Evolutionary conservation across 2,329 filamentous ascomycete genomes (phyloP).

Genomic region (Parastagonospora nodorum): DNA sequence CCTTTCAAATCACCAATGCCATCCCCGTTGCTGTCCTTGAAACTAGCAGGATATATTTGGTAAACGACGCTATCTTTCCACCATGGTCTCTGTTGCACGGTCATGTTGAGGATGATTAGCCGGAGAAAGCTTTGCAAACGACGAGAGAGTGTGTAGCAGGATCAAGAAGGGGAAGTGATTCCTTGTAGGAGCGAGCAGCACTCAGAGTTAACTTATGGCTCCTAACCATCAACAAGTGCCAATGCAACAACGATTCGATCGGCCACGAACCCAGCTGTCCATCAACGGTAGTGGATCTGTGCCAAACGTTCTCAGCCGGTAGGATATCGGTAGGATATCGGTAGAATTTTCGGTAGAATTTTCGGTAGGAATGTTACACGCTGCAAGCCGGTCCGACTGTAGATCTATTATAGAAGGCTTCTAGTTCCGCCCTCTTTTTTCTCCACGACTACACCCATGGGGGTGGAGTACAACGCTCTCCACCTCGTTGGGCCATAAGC

Average conservation of each 20-base stretch:
- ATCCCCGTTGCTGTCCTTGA: conserved; percentile 63
- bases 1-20: conserved; percentile 63
- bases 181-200: no score
- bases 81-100: conserved; percentile 50
- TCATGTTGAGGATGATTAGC: conserved; percentile 25
- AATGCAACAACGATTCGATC: no score
- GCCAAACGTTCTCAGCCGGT: no score
- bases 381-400: conserved; percentile 17
- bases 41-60: conserved; percentile 67
- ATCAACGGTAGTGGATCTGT: conserved; percentile 1
- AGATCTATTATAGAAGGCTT: neutral
- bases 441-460: conserved; percentile 9
- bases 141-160: neutral
- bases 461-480: conserved; percentile 5
- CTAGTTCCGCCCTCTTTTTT: no score
- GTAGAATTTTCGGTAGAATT: conserved; percentile 7
- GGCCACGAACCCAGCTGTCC: neutral
- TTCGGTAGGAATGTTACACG: conserved; percentile 16
- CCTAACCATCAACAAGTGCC: no score
- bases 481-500: conserved; percentile 7
- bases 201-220: no score
- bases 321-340: neutral
- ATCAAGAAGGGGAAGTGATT: no score
- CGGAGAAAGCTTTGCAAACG: conserved; percentile 3
- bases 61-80: conserved; percentile 67